Base-by-base conservation (phyloP, 208 protist genomes). In the Leishmania braziliensis region DNA sequence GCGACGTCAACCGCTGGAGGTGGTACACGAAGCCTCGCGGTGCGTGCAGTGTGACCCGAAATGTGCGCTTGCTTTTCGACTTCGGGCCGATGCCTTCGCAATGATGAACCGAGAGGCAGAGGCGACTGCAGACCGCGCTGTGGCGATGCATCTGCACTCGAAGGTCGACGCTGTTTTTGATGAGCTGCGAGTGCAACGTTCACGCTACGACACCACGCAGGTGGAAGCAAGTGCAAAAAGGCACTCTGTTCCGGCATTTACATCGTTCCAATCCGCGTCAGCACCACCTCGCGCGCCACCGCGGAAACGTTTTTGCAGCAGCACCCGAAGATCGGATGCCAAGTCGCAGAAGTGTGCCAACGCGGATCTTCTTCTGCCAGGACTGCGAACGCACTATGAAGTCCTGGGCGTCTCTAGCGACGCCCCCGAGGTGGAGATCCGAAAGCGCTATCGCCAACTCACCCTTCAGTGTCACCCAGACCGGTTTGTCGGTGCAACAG, bases 391-490 rank as follows among this genome's bases (percentile, higher is more conserved):
- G 16, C 80, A 95, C 74, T 97, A 97, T 84, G 88, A 93, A 26
- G 74, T 92, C 5, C 86, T 98, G 9, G 90, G 89, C 29, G 80
- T 98, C 33, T 46, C 62, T 16, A 73, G 2, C 2, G 80, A 66
- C 14, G 91, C 93, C 9, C 77, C 84, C 54, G 63, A 71, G 33
- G 79, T 86, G 43, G 88, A 94, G 20, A 89, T 97, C 50, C 88
- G 92, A 5, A 69, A 87, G 73, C 78, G 86, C 51, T 98, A 92
- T 78, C 90, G 91, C 60, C 87, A 79, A 18, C 87, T 96, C 29
- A 94, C 87, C 10, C 84, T 98, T 81, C 85, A 87, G 54, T 94
- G 84, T 75, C 95, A 98, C 79, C 95, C 95, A 14, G 95, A 98
- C 83, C 86, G 91, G 18, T 65, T 97, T 14, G 88, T 96, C 3